Base-by-base conservation (phyloP, 495 filamentous ascomycete genomes). In the Trichoderma virens region DNA sequence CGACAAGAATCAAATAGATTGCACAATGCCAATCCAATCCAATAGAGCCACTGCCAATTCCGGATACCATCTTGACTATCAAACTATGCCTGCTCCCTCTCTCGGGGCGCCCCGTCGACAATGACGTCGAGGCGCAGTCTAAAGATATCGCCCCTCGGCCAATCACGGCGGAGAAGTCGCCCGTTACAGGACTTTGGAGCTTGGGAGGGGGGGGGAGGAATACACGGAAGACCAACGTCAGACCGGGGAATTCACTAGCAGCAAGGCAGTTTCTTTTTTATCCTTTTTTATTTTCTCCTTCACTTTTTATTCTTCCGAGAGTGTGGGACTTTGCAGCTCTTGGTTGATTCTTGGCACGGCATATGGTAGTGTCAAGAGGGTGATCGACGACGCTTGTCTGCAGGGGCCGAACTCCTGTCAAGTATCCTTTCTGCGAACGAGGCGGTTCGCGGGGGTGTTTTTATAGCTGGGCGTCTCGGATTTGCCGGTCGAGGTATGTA, bases 311-410 rank as follows among this genome's bases (percentile, higher is more conserved):
- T n/a, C n/a, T n/a, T n/a, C 38, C 38, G 38, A 18, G 4, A 41
- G 5, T 16, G 38, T 41, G 38, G 18, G 5, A 1, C 14, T 41
- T 41, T 18, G 14, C 34, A 2, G 38, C 14, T 13, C 38, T 18
- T 41, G 5, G 9, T 41, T 41, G n/a, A n/a, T n/a, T n/a, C n/a
- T n/a, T n/a, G n/a, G n/a, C n/a, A n/a, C 0, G 38, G 1, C 5
- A 41, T 16, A 16, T 9, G 3, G 18, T 16, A 38, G 11, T 38
- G 38, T 41, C 38, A 41, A 4, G 38, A 9, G 13, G 41, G n/a
- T 20, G 45, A 51, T 51, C 45, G 45, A 51, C 45, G n/a, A 51
- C 45, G 45, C 45, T 47, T 47, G 43, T 1, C 45, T 51, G 45
- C 45, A 51, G 45, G 45, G 45, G 16, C 45, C 18, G 45, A n/a